These are phyloP conservation scores for Fragosphaeria purpurea DNA, from an alignment of 2,329 filamentous ascomycete genomes.

Conservation along the genomic window DNA sequence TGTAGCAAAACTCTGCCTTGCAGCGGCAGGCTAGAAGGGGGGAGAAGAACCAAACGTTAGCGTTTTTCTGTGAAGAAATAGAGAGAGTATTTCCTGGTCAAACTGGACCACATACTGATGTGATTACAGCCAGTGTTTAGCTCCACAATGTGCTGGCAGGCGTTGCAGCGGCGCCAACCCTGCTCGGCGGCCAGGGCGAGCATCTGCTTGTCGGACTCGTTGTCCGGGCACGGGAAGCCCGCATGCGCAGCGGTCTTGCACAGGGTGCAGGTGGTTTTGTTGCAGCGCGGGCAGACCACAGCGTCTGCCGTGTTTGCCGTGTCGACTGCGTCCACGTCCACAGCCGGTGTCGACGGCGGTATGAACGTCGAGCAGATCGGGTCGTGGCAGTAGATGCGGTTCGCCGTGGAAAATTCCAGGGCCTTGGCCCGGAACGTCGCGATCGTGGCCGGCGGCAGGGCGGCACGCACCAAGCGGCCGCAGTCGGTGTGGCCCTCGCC, in stretches of 20 bases:
- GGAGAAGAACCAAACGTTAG: not conserved
- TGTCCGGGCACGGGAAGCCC: conserved; percentile 32
- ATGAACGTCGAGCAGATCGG: conserved; percentile 36
- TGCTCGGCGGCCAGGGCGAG: conserved; percentile 27
- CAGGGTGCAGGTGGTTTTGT: conserved; percentile 30
- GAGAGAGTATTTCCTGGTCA: too few relatives aligned
- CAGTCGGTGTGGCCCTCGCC: too few relatives aligned
- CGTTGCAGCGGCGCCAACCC: conserved; percentile 38
- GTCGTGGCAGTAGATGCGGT: conserved; percentile 40
- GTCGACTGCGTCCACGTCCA: conserved; percentile 16
- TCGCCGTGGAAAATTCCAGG: conserved; percentile 32
- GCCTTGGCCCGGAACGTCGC: conserved; percentile 29
- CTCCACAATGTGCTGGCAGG: conserved; percentile 36
- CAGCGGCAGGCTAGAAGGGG: not conserved
- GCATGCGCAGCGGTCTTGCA: conserved; percentile 36
- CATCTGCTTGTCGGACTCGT: conserved; percentile 27
- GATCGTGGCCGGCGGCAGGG: conserved; percentile 25
- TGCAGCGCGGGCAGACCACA: conserved; percentile 28
- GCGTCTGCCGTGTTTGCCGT: too few relatives aligned
- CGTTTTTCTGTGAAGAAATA: not conserved
- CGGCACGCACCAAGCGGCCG: conserved; percentile 14
- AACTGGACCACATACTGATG: conserved; percentile 34
- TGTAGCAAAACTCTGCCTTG: conserved; percentile 1
- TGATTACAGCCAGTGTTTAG: conserved; percentile 38
- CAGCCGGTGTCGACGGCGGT: conserved; percentile 18